Base-by-base conservation (phyloP, 768 basidiomycete species). In the Neoboletus brunneissimus region DNA sequence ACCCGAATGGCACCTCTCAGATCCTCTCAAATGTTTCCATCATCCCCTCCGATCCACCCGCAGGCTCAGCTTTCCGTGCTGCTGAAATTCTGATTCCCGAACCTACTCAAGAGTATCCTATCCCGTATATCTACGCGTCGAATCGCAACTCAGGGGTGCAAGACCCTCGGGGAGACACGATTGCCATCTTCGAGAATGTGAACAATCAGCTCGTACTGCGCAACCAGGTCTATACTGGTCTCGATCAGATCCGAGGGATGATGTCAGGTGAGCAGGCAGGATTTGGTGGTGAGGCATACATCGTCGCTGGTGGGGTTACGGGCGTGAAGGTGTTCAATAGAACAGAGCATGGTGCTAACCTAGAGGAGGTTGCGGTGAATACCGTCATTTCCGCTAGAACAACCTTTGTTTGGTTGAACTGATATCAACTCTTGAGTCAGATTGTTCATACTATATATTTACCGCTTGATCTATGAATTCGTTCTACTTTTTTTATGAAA, bases 231-330 rank as follows among this genome's bases (percentile, higher is more conserved):
- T 86, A 77, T 72, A 87, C 85, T 0, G 84, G 85, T 12, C 68
- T 87, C 50, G 74, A 83, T 60, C 82, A 87, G 65, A 78, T 88
- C 34, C 74, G 86, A 31, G 87, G 85, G 5, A 87, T 89, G 84
- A 77, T 79, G 69, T 74, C 87, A 52, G 81, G 82, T 60, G 70
- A 54, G 13, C 62, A 65, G 66, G 73, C 54, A 13, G 76, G 79
- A 1, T 72, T 64, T 16, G 76, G 77, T 6, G 76, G 76, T 43
- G 82, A 82, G 49, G 79, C 77, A 31, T 82, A 77, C 62, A 70
- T 88, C 25, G 73, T 86, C 41, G 84, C 83, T 23, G 77, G 79
- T 8, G 85, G 83, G 12, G 72, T 74, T 27, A 77, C 75, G 5
- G 84, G 84, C 1, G 79, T 86, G 12, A 74, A 78, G 22, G 73